Evolutionary conservation across 129 eudicot genomes (phyloP).

Genomic region (Rutidosis leptorrhynchoides): DNA sequence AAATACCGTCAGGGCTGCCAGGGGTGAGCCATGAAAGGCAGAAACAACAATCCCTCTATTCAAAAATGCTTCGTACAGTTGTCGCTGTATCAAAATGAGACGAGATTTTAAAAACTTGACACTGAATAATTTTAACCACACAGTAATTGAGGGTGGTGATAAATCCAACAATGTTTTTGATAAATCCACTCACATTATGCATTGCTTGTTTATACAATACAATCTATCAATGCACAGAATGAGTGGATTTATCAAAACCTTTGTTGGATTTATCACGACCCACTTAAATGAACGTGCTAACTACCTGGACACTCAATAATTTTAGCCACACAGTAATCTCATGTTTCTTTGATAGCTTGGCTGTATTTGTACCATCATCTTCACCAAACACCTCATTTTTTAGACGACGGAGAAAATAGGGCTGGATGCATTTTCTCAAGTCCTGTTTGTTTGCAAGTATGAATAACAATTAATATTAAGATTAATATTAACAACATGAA

Average conservation of each 20-base stretch:
- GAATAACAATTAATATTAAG: conserved; percentile 3
- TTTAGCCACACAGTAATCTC: conserved; percentile 88
- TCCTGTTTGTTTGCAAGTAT: conserved; percentile 54
- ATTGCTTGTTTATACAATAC: too few relatives aligned
- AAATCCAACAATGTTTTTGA: too few relatives aligned
- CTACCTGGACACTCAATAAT: conserved; percentile 79
- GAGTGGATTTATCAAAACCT: too few relatives aligned
- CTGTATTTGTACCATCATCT: conserved; percentile 39
- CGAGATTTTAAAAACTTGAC: not conserved
- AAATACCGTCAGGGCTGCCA: conserved; percentile 95
- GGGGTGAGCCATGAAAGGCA: conserved; percentile 94
- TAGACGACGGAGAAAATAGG: conserved; percentile 86
- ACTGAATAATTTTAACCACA: too few relatives aligned
- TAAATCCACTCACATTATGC: too few relatives aligned
- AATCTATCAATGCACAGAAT: too few relatives aligned
- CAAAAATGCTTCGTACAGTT: conserved; percentile 87
- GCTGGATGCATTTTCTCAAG: conserved; percentile 84
- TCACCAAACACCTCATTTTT: conserved; percentile 82
- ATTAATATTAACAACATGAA: too few relatives aligned
- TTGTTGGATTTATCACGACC: too few relatives aligned
- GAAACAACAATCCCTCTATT: conserved; percentile 91
- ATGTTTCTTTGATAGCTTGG: conserved; percentile 80
- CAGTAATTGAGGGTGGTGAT: too few relatives aligned
- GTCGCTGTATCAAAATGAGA: conserved; percentile 54
- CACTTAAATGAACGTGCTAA: not conserved